Evolutionary conservation across 2,329 filamentous ascomycete genomes (phyloP), one percentile per base, ranked within the genome.

Genomic region (Alternaria rosae): DNA sequence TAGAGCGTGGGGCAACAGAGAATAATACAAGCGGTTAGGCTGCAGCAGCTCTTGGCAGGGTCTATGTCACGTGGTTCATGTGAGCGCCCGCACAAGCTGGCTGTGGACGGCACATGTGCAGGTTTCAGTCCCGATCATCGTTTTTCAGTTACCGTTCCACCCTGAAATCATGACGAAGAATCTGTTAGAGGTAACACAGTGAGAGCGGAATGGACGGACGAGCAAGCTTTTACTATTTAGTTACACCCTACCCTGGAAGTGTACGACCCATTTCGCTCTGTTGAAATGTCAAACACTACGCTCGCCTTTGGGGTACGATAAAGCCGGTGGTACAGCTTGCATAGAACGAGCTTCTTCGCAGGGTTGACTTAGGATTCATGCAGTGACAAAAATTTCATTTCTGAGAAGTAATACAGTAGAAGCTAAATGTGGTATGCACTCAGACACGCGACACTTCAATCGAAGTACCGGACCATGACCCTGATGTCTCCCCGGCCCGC

Each of bases 1-100:
- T 38, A 41, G 44, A 32, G 47, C 28, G 61, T 54, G 61, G 61
- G 61, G 61, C 61, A 57, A 64, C 61, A 64, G 61, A 64, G 54
- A 48, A 54, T 56, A 50, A 43, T 44, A 41, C 20, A 25, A 32
- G 17, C 35, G 28, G 43, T 52, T 42, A 38, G 20, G 30, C 59
- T 30, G 23, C 26, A 25, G 9, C 26, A 21, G 7, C 43, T 42
- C 59, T 61, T 61, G 59, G 59, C 59, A 61, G 54, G 59, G 54
- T 58, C 42, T 11, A 10, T 2, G 20, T 61, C 59, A 61, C 59
- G 59, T 61, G 59, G 9, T 6, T 8, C 2, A 1, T 6, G 11
- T 20, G 13, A 28, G 32, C 23, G 51, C 32, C 12, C 15, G 6
- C 13, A 32, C 7, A 6, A 5, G 11, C 42, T 11, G 38, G 32